Base-by-base conservation (phyloP, 345 rosid genomes). In the Limnanthes douglasii region DNA sequence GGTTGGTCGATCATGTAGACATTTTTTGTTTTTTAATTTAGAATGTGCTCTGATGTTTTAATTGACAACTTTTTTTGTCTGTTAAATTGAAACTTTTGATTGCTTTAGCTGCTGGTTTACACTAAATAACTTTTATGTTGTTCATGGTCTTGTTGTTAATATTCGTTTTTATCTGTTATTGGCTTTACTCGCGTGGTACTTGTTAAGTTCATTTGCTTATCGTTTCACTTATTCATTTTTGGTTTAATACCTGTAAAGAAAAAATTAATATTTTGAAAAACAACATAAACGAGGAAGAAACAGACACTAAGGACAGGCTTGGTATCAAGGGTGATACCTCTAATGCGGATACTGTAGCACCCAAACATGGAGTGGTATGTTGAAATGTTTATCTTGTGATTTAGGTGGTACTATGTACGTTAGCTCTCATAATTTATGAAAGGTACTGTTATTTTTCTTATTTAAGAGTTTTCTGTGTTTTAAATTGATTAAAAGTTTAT, bases 341-440 rank as follows among this genome's bases (percentile, higher is more conserved):
- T 21, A 85, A 73, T 49, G 64, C 67, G 36, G 99, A 85, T 60
- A 73, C 88, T 8, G 48, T 78, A 48, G 90, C 94, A 25, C 96
- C 80, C 59, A 75, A 85, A 62, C 93, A 81, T 61, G 98, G 98
- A 35, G 98, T 77, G 94, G 94, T 90, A 73, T 53, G 72, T 24
- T 32, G 20, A 15, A 48, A 30, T 54, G n/a, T 27, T 16, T 17
- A 15, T 45, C 5, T 24, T 32, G 22, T 16, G 5, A 4, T 17
- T 28, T 6, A 34, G 11, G 23, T 21, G 12, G 36, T 27, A 26
- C 3, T 28, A 28, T 28, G 5, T n/a, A n/a, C n/a, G n/a, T n/a
- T n/a, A n/a, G n/a, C 2, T 11, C 13, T 44, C 11, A 5, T 24
- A 21, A 2, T 40, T 17, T 11, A 14, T 18, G 18, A 3, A 18